Conservation (phyloP, 1,139 yeast species). For the Dujonia santamariae region DNA sequence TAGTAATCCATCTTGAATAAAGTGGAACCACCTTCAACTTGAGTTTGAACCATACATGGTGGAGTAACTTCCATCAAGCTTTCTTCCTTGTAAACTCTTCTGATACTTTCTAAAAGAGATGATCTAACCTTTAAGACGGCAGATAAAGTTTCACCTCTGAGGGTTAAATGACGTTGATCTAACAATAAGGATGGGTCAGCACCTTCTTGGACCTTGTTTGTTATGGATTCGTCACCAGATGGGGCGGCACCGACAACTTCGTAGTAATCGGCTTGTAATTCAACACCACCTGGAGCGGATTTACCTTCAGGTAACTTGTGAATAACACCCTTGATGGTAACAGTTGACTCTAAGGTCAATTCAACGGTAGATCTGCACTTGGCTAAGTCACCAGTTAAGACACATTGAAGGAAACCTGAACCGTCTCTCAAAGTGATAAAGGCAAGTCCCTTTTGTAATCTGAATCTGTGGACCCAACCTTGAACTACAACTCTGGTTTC, state of each 20-base stretch:
- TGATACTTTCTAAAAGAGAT: conserved; percentile 63
- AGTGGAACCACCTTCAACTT: conserved; percentile 99
- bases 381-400: conserved; percentile 87
- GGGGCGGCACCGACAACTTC: conserved; percentile 92
- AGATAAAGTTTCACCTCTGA: conserved; percentile 92
- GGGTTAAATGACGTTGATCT: conserved; percentile 91
- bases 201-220: conserved; percentile 89
- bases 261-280: conserved; percentile 85
- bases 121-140: conserved; percentile 98
- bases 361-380: conserved; percentile 81
- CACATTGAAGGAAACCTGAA: conserved; percentile 84
- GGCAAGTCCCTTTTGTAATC: conserved; percentile 88
- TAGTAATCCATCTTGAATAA: conserved; percentile 90
- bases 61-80: conserved; percentile 90
- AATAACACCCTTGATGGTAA: conserved; percentile 75
- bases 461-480: conserved; percentile 97
- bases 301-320: conserved; percentile 92
- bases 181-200: conserved; percentile 90
- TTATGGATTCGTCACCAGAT: conserved; percentile 90
- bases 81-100: conserved; percentile 77
- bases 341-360: conserved; percentile 84
- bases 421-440: conserved; percentile 95
- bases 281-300: conserved; percentile 97
- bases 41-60: conserved; percentile 99
- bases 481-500: conserved; percentile 69